A percentile compares a stretch with the other conserved stretches of the same genome.
phyloP scores from a whole-genome alignment of 768 basidiomycete species.

The Epithele typhae region DNA sequence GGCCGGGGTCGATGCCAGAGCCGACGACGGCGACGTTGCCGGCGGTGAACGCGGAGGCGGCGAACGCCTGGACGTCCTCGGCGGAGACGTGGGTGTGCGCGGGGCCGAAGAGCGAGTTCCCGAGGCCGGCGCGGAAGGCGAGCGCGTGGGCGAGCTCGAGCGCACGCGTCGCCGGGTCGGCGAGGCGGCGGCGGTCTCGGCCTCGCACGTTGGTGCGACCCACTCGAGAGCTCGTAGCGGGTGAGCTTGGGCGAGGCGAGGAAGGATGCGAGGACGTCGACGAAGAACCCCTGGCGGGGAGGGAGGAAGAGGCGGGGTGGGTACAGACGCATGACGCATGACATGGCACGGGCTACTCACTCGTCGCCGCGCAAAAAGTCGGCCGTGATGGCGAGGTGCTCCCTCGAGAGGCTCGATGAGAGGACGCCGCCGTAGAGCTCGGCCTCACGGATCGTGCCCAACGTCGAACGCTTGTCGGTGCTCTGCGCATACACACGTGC shows the following conservation, averaged over 20 bases:
- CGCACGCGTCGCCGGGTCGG: conserved; percentile 63
- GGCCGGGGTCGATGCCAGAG: conserved; percentile 73
- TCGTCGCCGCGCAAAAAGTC: conserved; percentile 96
- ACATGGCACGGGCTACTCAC: conserved; percentile 49
- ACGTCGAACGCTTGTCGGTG: conserved; percentile 78
- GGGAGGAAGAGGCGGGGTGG: background rate
- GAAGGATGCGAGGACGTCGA: conserved; percentile 82
- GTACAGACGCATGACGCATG: background rate
- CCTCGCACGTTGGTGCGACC: conserved; percentile 63
- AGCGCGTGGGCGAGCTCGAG: conserved; percentile 84
- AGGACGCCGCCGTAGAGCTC: conserved; percentile 93
- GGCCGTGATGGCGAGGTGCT: conserved; percentile 89
- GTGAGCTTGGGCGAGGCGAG: conserved; percentile 79
- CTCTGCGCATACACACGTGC: conserved; percentile 45
- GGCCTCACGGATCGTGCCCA: conserved; percentile 87
- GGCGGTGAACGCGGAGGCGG: conserved; percentile 67
- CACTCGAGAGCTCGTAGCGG: conserved; percentile 73
- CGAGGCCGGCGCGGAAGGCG: conserved; percentile 94
- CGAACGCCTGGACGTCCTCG: conserved; percentile 71
- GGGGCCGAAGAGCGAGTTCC: conserved; percentile 84
- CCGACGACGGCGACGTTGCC: conserved; percentile 84
- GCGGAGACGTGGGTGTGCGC: conserved; percentile 58
- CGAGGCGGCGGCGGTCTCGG: conserved; percentile 62
- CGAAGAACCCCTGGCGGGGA: conserved; percentile 74
- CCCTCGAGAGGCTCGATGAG: conserved; percentile 77